Base-by-base conservation (phyloP, 2,329 filamentous ascomycete species). In the Penicillium sp. region DNA sequence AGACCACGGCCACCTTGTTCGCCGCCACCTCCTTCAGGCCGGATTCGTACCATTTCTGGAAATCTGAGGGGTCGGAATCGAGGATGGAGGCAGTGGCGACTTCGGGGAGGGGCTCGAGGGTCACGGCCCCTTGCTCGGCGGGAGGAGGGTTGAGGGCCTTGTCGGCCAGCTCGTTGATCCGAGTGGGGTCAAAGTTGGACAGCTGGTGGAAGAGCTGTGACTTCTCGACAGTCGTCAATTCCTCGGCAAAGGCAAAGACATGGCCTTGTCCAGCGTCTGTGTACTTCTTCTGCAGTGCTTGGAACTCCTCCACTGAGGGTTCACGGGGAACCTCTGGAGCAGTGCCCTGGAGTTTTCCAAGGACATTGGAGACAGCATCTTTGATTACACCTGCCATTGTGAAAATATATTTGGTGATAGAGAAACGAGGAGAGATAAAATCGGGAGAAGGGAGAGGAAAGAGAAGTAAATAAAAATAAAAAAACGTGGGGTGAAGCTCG, bases 11-110 rank as follows among this genome's bases (percentile, higher is more conserved):
- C 41, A 87, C 84, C 65, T 83, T 80, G 71, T 84, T 84, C 58
- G 82, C 73, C 6, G 82, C 78, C 56, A 87, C 83, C 61, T 83
- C 68, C 61, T 81, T 75, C 55, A 88, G 68, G 39, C 84, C 84
- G 38, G 74, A 76, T 55, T 85, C 75, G 71, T 95, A 93, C 90
- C 91, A 98, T 69, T 78, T 80, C 59, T 87, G 76, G 55, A 96
- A 79, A 66, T 95, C 84, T 52, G 82, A 80, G 44, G 83, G 70
- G 61, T 86, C 81, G 53, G 90, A 94, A 72, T 97, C 91, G 68
- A 97, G 82, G 61, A 96, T 88, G 51, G 89, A 96, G 45, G 90
- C 93, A 42, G 83, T 88, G 43, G 88, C 88, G 51, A 84, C 83
- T 41, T 88, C 84, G 56, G 93, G 93, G 22, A 98, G 82, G 45